phyloP scores from a whole-genome alignment of 2,329 filamentous ascomycete genomes.

The Myrmaecium sp. region DNA sequence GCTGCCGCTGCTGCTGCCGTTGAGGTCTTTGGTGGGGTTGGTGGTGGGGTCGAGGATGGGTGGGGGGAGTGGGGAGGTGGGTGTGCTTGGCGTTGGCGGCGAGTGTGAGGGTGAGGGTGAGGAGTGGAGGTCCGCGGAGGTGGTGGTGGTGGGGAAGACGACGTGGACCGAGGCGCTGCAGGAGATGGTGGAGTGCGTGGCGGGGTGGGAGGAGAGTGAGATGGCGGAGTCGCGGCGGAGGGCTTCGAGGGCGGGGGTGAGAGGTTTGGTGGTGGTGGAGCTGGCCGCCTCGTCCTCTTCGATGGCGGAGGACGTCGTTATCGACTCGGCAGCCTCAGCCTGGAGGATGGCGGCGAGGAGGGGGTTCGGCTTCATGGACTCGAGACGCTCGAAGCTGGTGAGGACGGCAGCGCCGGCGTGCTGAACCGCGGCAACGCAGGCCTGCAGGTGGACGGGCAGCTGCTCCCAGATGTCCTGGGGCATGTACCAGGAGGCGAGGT shows the following conservation, averaged over 20 bases:
- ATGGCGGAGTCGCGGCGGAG: no score
- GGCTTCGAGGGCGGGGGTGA: no score
- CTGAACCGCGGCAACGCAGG: conserved; percentile 20
- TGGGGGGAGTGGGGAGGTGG: background rate
- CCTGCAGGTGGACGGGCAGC: conserved; percentile 19
- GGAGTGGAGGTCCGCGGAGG: conserved; percentile 10
- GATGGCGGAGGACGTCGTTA: no score
- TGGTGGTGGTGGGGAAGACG: conserved; percentile 11
- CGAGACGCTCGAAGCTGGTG: conserved; percentile 21
- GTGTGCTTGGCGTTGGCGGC: conserved; percentile 10
- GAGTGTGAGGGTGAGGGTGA: conserved; percentile 14
- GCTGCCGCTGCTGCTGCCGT: no score
- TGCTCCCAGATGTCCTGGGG: conserved; percentile 18
- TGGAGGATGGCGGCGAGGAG: no score
- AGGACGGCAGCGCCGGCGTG: conserved; percentile 28
- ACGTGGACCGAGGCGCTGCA: no score
- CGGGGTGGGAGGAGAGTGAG: no score
- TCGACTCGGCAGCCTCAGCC: no score
- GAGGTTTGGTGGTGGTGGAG: no score
- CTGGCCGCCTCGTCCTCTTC: no score
- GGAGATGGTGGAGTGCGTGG: no score
- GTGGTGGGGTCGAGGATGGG: background rate
- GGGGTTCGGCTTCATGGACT: conserved; percentile 14
- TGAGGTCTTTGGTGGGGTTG: no score
- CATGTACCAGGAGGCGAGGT: conserved; percentile 22